A percentile compares a stretch with the other conserved stretches of the same genome.
Evolutionary conservation across 306 rosid species (phyloP).

Genomic region (Senna tora): DNA sequence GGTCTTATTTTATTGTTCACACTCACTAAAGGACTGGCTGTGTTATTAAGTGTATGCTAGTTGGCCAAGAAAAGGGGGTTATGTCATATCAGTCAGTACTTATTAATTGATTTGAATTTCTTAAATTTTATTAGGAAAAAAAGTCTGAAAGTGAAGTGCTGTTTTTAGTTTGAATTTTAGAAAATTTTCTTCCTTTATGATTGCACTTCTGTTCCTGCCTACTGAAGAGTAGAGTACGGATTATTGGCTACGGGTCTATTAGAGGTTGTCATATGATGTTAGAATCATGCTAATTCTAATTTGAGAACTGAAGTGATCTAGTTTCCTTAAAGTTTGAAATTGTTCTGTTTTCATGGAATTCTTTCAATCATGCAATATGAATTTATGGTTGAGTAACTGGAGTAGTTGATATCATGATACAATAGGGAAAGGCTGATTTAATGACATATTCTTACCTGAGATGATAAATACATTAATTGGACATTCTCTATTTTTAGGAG

Average conservation of each 20-base stretch:
- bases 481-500: constrained; percentile 61
- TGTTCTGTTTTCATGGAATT: background rate
- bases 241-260: constrained; percentile 25
- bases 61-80: constrained; percentile 6
- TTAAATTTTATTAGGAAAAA: constrained; percentile 2
- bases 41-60: constrained; percentile 17
- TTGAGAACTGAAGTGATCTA: constrained; percentile 26
- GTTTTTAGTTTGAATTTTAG: constrained; percentile 16
- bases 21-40: constrained; percentile 12
- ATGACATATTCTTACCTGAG: constrained; percentile 19
- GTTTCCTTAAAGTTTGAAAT: constrained; percentile 19
- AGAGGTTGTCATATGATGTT: constrained; percentile 27
- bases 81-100: constrained; percentile 1
- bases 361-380: background rate
- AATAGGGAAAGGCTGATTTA: constrained; percentile 25
- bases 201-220: background rate
- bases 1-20: constrained; percentile 22
- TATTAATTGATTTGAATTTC: constrained; percentile 14
- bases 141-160: background rate
- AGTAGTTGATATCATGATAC: constrained; percentile 34
- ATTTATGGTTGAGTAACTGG: constrained; percentile 8
- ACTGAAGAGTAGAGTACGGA: constrained; percentile 10
- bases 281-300: constrained; percentile 10
- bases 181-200: constrained; percentile 3
- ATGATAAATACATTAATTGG: constrained; percentile 24